Evolutionary conservation across 805 yeast genomes (phyloP), one percentile per base, ranked within the genome.

Genomic region (Candida alai): DNA sequence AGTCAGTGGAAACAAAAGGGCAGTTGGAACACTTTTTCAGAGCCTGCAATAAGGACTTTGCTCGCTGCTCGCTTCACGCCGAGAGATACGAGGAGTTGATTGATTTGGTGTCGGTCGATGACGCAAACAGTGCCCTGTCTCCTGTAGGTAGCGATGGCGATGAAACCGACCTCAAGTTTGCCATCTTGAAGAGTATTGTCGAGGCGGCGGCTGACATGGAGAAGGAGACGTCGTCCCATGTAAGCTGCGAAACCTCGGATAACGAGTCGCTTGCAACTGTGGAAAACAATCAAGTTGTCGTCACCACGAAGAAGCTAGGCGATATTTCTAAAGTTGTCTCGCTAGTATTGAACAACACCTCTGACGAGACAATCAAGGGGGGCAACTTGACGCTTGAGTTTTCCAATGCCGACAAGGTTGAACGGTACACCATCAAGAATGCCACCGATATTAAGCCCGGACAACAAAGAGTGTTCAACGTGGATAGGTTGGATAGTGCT

Each of bases 351-450:
- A 38, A 38, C 12, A 60, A 60, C 35, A 40, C 41, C 16, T 48
- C 62, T 4, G 22, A 35, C 4, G 42, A 36, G 24, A 20, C 30
- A 6, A 56, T 60, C 29, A 37, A 43, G 15, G 59, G 62, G 11
- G 62, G 63, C 3, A 51, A 49, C 20, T 47, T 60, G 19, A 48
- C 40, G 10, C 58, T 60, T 39, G 59, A 51, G 33, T 58, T 59
- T 37, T 29, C 22, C 22, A 26, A 26, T 12, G 32, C 38, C 5
- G 24, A 12, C 15, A 14, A 26, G 6, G 34, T 26, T 12, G 53
- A 52, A 18, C 23, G 41, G 5, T 37, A 55, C 26, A 19, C 40
- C 12, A 54, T 58, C 4, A 54, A 43, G 26, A 51, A 50, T 37
- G 56, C 61, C 3, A 49, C 45, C 26, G 42, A 43, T 18, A 45